Base-by-base conservation (phyloP, 129 eudicot genomes). In the Lonicera japonica region DNA sequence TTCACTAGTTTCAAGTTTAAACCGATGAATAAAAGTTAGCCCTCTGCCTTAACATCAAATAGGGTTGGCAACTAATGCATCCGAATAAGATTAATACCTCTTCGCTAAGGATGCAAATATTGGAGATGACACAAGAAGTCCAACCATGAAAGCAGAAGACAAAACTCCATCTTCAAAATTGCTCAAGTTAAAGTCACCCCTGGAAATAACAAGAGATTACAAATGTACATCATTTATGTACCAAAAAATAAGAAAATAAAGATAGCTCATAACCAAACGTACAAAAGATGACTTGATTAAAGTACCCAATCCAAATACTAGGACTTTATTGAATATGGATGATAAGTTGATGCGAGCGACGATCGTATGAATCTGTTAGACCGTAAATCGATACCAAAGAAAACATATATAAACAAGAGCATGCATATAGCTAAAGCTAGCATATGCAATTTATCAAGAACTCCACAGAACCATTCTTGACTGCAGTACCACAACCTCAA, bases 81-180 rank as follows among this genome's bases (percentile, higher is more conserved):
- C 25, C 19, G 7, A 73, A 60, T 19, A 43, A n/a, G 21, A 29
- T 22, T 21, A 18, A 46, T 70, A 90, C 97, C 97, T 86, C 84
- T 90, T 87, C 41, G 97, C 94, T 29, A 84, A 68, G 57, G 94
- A 73, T 72, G 95, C 97, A 79, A 91, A 91, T 64, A 91, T 82
- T 6, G 95, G 97, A 73, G 97, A 91, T 40, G 94, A 94, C 64
- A 91, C 66, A 24, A 91, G 86, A 76, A 91, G 95, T 25, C 97
- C 97, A 69, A 87, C 95, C 97, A 87, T 91, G 82, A 87, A 91
- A 50, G 97, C 95, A 53, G 97, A 91, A 19, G 97, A 91, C 72
- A 87, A n/a, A 57, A 91, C 79, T 54, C 90, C 97, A 75, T 91
- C 97, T 79, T 77, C 75, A 69, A 79, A 91, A 73, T 91, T 87